Evolutionary conservation across 2,329 filamentous ascomycete species (phyloP).

Genomic region (Botryotinia convoluta): DNA sequence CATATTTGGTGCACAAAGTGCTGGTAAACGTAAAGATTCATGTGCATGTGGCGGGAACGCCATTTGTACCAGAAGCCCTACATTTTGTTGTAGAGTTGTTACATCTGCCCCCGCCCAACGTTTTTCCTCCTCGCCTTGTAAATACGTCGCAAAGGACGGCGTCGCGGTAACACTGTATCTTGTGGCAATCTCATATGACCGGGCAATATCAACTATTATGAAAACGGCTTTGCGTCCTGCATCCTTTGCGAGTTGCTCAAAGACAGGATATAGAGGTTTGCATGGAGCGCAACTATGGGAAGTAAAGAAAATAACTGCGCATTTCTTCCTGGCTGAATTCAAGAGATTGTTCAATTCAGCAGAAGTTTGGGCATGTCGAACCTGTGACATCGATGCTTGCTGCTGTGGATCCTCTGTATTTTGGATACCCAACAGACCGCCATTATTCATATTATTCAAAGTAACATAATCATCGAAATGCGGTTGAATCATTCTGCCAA

Average conservation of each 20-base stretch:
- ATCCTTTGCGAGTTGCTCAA: constrained; percentile 75
- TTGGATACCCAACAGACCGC: constrained; percentile 35
- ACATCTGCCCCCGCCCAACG: constrained; percentile 79
- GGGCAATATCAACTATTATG: constrained; percentile 78
- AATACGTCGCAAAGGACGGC: constrained; percentile 84
- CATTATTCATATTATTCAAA: constrained; percentile 56
- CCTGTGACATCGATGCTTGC: constrained; percentile 41
- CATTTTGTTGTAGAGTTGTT: constrained; percentile 64
- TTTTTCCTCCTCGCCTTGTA: constrained; percentile 71
- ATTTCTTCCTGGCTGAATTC: constrained; percentile 58
- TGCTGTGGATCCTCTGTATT: constrained; percentile 21
- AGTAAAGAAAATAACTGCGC: constrained; percentile 88
- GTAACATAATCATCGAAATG: constrained; percentile 65
- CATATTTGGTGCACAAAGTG: constrained; percentile 59
- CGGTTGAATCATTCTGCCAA: constrained; percentile 83
- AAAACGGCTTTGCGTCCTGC: constrained; percentile 65
- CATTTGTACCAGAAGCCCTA: constrained; percentile 72
- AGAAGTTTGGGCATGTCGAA: constrained; percentile 60
- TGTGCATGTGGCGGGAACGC: constrained; percentile 76
- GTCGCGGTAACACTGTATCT: constrained; percentile 71
- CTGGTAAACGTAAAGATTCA: constrained; percentile 66
- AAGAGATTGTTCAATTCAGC: constrained; percentile 61
- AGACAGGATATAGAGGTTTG: constrained; percentile 77
- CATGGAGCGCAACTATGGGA: constrained; percentile 84
- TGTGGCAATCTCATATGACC: constrained; percentile 60